These are phyloP conservation scores for Amanita thiersii DNA, from an alignment of 768 basidiomycete genomes.

Conservation along the genomic window DNA sequence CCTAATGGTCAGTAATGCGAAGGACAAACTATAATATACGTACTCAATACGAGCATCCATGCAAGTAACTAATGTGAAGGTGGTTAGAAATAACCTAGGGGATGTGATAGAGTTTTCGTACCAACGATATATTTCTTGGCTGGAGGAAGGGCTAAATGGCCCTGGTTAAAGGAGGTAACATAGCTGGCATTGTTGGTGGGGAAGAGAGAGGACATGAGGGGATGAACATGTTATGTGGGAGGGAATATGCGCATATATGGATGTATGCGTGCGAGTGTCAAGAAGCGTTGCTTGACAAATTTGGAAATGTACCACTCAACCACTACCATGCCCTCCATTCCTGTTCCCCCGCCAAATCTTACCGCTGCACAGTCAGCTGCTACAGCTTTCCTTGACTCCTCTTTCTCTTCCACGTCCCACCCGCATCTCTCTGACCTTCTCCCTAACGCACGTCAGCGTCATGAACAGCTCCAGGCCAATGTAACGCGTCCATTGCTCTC, in stretches of 20 bases:
- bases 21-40: conserved; percentile 12
- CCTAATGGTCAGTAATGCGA: too few relatives aligned
- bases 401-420: conserved; percentile 40
- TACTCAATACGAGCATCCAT: conserved; percentile 74
- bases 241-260: background rate
- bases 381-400: conserved; percentile 31
- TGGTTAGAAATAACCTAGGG: background rate
- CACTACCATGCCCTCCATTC: background rate
- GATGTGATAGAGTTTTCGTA: conserved; percentile 10
- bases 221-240: conserved; percentile 13
- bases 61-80: conserved; percentile 41
- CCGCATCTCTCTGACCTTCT: conserved; percentile 42
- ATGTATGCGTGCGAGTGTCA: too few relatives aligned
- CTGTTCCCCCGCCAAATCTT: conserved; percentile 41
- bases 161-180: conserved; percentile 36
- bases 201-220: conserved; percentile 26
- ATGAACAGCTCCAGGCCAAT: conserved; percentile 31
- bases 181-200: conserved; percentile 35
- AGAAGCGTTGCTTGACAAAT: too few relatives aligned
- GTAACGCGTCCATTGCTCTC: conserved; percentile 28
- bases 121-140: conserved; percentile 25
- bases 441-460: conserved; percentile 28
- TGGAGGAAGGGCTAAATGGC: conserved; percentile 24
- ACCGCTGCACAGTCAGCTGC: conserved; percentile 26
- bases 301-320: too few relatives aligned